phyloP scores from a whole-genome alignment of 306 rosid genomes.

The Quercus cerris region DNA sequence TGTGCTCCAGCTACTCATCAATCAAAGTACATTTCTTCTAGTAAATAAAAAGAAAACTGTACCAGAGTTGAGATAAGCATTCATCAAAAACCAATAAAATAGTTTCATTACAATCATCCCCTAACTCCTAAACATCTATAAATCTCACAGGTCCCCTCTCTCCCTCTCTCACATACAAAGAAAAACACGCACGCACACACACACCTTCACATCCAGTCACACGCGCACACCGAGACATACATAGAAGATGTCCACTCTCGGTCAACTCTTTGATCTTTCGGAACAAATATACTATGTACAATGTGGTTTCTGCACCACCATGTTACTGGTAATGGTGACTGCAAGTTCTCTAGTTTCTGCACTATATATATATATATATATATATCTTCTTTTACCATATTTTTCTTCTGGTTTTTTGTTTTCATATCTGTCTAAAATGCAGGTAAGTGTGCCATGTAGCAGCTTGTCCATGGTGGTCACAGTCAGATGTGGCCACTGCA shows the following conservation, averaged over 20 bases:
- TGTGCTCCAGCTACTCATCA: constrained; percentile 2
- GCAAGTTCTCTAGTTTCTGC: background rate
- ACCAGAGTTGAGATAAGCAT: constrained; percentile 2
- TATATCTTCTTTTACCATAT: background rate
- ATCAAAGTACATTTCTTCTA: constrained; percentile 25
- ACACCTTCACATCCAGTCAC: background rate
- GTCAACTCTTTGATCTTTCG: constrained; percentile 71
- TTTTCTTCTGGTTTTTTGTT: background rate
- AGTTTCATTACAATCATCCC: constrained; percentile 37
- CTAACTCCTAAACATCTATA: constrained; percentile 46
- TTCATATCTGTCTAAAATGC: constrained; percentile 14
- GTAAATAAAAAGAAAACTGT: constrained; percentile 33
- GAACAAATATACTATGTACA: constrained; percentile 87
- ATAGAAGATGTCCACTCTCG: constrained; percentile 51
- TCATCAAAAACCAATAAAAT: constrained; percentile 25
- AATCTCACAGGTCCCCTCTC: constrained; percentile 27
- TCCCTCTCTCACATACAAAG: constrained; percentile 21
- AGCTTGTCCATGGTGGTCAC: constrained; percentile 83
- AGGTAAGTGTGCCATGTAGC: constrained; percentile 95
- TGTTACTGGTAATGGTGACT: constrained; percentile 54
- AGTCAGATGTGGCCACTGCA: constrained; percentile 94
- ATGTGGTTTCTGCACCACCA: constrained; percentile 83
- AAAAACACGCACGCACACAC: background rate
- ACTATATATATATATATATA: background rate
- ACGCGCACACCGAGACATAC: background rate